Percentiles rank a stretch among this genome's conserved stretches.
Evolutionary conservation across 306 rosid genomes (phyloP).

Genomic region (Vigna trinervia): DNA sequence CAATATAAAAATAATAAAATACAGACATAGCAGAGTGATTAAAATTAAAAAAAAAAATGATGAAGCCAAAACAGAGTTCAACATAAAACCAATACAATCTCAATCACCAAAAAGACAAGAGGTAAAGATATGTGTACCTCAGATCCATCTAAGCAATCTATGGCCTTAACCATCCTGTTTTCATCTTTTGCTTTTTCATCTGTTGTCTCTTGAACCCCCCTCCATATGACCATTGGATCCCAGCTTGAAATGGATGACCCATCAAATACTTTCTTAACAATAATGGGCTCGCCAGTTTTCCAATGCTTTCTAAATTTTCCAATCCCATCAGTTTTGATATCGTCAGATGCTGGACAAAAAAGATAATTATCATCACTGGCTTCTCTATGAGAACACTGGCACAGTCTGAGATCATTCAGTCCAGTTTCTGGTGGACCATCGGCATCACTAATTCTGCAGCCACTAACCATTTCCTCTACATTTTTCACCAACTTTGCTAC

Average conservation of each 20-base stretch:
- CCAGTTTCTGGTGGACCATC: constrained; percentile 50
- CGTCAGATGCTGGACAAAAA: constrained; percentile 73
- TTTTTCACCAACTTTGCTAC: constrained; percentile 97
- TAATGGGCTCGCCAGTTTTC: constrained; percentile 81
- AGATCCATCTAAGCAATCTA: constrained; percentile 79
- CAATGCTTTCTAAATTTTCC: constrained; percentile 83
- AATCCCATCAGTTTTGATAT: constrained; percentile 76
- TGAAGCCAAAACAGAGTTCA: constrained; percentile 36
- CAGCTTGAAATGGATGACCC: constrained; percentile 77
- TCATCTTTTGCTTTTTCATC: constrained; percentile 77
- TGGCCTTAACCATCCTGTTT: constrained; percentile 76
- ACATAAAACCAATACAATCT: constrained; percentile 27
- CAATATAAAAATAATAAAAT: constrained; percentile 45
- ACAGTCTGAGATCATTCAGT: constrained; percentile 53
- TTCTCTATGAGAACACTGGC: constrained; percentile 70
- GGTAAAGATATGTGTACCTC: constrained; percentile 67
- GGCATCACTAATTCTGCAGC: constrained; percentile 65
- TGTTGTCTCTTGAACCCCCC: constrained; percentile 75
- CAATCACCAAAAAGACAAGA: constrained; percentile 37
- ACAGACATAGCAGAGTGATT: constrained; percentile 17
- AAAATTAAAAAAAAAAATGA: neutral
- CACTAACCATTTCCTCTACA: constrained; percentile 97
- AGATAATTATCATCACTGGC: constrained; percentile 67
- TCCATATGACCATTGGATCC: constrained; percentile 90
- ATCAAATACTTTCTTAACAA: constrained; percentile 84